Evolutionary conservation across 768 basidiomycete species (phyloP).

Genomic region (Cubamyces lactineus): DNA sequence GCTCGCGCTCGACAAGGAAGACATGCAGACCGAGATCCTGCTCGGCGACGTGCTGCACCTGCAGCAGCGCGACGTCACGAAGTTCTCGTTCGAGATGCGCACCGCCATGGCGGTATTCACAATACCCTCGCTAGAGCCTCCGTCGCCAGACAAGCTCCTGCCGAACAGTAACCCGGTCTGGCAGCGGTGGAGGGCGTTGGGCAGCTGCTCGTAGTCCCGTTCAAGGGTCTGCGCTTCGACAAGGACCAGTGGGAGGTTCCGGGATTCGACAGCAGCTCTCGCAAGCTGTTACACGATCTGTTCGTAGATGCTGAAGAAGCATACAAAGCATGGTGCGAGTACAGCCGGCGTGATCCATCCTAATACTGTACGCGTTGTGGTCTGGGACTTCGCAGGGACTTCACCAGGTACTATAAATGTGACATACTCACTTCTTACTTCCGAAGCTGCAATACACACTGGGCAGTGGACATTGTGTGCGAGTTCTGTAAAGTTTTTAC

Average conservation of each 20-base stretch:
- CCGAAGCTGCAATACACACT: no score
- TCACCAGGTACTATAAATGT: no score
- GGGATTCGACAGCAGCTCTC: not conserved
- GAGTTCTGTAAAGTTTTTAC: no score
- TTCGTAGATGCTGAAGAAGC: conserved; percentile 19
- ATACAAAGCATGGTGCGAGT: not conserved
- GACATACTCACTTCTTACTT: no score
- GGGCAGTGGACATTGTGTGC: no score
- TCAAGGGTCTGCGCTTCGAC: not conserved
- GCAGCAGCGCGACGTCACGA: not conserved
- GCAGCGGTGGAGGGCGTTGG: conserved; percentile 14
- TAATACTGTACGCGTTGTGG: no score
- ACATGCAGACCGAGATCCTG: conserved; percentile 19
- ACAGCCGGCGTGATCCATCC: no score
- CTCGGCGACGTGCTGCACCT: conserved; percentile 2
- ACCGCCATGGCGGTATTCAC: conserved; percentile 20
- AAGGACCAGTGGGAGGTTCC: conserved; percentile 10
- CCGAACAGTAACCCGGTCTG: conserved; percentile 19
- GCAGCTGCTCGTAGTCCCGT: not conserved
- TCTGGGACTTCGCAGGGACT: no score
- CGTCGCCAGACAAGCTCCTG: conserved; percentile 10
- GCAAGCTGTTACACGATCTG: not conserved
- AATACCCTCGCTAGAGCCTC: conserved; percentile 1
- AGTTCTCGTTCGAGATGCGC: conserved; percentile 10
- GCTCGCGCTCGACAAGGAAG: conserved; percentile 22